phyloP scores from a whole-genome alignment of 2,329 filamentous ascomycete genomes.

The Cladosporium sp. region DNA sequence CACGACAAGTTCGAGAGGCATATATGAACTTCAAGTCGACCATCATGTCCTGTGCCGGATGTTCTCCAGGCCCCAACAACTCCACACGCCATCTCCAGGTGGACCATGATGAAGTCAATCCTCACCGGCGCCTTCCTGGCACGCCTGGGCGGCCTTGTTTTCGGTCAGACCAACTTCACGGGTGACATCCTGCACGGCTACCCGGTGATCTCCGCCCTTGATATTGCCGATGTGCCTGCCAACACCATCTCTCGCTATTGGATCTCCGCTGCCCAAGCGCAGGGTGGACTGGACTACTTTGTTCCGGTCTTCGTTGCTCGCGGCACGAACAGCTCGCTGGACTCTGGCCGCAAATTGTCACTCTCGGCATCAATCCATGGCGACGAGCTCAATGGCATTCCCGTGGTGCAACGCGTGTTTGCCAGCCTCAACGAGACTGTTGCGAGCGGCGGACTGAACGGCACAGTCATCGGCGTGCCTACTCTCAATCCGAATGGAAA shows the following conservation, averaged over 20 bases:
- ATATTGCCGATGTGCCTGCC: slow-evolving; percentile 34
- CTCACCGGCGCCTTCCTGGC: slow-evolving; percentile 4
- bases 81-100: background rate
- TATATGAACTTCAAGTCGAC: background rate
- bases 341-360: slow-evolving; percentile 34
- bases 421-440: slow-evolving; percentile 35
- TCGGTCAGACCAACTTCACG: slow-evolving; percentile 17
- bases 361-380: slow-evolving; percentile 37
- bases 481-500: slow-evolving; percentile 38
- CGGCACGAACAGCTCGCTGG: slow-evolving; percentile 33
- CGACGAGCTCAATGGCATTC: slow-evolving; percentile 36
- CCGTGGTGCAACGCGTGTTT: slow-evolving; percentile 35
- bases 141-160: background rate
- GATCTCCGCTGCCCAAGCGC: slow-evolving; percentile 35
- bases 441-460: slow-evolving; percentile 21
- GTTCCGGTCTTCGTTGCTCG: slow-evolving; percentile 37
- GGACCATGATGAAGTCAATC: slow-evolving; percentile 5
- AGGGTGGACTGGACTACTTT: slow-evolving; percentile 35
- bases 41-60: too few relatives aligned
- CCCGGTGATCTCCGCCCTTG: slow-evolving; percentile 23
- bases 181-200: slow-evolving; percentile 21
- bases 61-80: too few relatives aligned
- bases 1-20: background rate
- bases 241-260: slow-evolving; percentile 35
- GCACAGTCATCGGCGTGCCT: slow-evolving; percentile 35